Conservation (phyloP, 805 yeast genomes). For the Debaryomyces maramus region DNA sequence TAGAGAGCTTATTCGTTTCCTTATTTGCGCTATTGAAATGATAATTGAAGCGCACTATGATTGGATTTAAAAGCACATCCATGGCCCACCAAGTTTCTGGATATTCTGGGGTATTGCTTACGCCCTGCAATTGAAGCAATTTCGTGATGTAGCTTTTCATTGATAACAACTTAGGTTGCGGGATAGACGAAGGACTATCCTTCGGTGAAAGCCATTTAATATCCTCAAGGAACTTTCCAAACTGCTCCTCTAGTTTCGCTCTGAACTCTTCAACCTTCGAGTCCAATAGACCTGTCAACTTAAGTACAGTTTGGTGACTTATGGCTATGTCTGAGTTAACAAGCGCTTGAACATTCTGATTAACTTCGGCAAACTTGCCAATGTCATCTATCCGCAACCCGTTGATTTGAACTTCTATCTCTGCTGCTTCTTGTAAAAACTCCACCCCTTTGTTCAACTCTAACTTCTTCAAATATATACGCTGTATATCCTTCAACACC, state of each 20-base stretch:
- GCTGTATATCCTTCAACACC: constrained; percentile 3
- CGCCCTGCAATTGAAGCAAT: constrained; percentile 33
- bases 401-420: background rate
- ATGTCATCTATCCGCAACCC: background rate
- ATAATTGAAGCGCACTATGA: constrained; percentile 52
- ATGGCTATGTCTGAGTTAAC: background rate
- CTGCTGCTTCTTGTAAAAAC: background rate
- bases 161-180: constrained; percentile 3
- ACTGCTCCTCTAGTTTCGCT: constrained; percentile 10
- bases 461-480: background rate
- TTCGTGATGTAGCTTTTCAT: constrained; percentile 8
- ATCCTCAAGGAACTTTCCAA: constrained; percentile 13
- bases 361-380: background rate
- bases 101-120: constrained; percentile 25
- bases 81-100: constrained; percentile 52
- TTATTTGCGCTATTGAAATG: constrained; percentile 54
- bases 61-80: constrained; percentile 44
- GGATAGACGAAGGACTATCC: constrained; percentile 13
- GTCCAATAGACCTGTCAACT: constrained; percentile 5
- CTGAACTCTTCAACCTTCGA: constrained; percentile 7
- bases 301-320: background rate
- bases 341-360: background rate
- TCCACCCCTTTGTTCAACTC: background rate
- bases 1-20: constrained; percentile 63
- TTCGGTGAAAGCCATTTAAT: constrained; percentile 26